Evolutionary conservation across 371 early-diverging fungal genomes (phyloP).

Genomic region (Mucor lusitanicus): DNA sequence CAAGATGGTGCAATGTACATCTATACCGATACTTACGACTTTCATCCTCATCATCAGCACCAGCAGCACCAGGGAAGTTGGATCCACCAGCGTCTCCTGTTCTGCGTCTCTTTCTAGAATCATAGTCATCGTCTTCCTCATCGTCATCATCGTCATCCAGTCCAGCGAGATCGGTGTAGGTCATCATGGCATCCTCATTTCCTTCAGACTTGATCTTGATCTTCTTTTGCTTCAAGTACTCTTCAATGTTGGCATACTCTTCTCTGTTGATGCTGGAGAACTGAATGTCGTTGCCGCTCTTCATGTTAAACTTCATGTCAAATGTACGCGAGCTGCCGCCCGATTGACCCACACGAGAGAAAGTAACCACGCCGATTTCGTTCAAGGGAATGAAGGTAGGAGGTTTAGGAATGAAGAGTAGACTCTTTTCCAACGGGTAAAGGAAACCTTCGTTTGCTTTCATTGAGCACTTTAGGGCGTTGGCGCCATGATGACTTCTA

Average conservation of each 20-base stretch:
- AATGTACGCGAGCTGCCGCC: slow-evolving; percentile 81
- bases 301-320: slow-evolving; percentile 91
- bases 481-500: slow-evolving; percentile 72
- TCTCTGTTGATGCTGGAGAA: slow-evolving; percentile 91
- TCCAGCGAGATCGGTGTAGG: slow-evolving; percentile 63
- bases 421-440: slow-evolving; percentile 92
- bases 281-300: slow-evolving; percentile 72
- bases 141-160: slow-evolving; percentile 60
- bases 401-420: slow-evolving; percentile 97
- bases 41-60: slow-evolving; percentile 65
- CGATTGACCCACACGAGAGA: slow-evolving; percentile 80
- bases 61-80: slow-evolving; percentile 31
- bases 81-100: slow-evolving; percentile 28
- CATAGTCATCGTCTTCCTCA: slow-evolving; percentile 27
- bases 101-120: slow-evolving; percentile 52
- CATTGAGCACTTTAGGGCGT: slow-evolving; percentile 93
- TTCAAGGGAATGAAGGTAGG: slow-evolving; percentile 84
- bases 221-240: slow-evolving; percentile 80
- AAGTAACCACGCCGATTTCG: slow-evolving; percentile 90
- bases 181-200: slow-evolving; percentile 61
- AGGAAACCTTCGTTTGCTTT: slow-evolving; percentile 98
- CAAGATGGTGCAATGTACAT: neutral
- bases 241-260: slow-evolving; percentile 83
- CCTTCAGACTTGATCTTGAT: slow-evolving; percentile 82
- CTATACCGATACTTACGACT: slow-evolving; percentile 43